Percentiles rank a stretch among this genome's conserved stretches.
phyloP scores from a whole-genome alignment of 2,329 filamentous ascomycete species.

The Neodidymelliopsis sp. region DNA sequence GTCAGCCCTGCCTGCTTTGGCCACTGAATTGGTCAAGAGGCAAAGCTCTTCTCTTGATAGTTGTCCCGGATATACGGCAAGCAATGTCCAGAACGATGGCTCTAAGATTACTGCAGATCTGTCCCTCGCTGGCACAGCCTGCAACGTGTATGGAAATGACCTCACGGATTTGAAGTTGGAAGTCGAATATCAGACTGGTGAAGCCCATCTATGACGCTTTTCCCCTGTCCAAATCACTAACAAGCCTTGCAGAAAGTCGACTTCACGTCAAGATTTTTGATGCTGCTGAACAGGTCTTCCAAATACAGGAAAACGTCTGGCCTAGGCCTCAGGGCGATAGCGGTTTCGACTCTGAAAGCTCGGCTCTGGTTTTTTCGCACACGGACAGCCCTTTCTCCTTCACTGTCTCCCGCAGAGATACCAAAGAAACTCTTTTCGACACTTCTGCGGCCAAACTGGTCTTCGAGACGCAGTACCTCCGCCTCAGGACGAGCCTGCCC shows the following conservation, averaged over 20 bases:
- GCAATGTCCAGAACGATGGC: conserved; percentile 61
- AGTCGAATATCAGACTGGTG: conserved; percentile 68
- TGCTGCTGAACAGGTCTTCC: conserved; percentile 71
- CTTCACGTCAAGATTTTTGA: conserved; percentile 79
- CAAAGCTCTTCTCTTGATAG: conserved; percentile 29
- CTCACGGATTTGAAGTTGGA: conserved; percentile 61
- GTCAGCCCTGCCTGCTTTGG: conserved; percentile 29
- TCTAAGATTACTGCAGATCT: conserved; percentile 72
- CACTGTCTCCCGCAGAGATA: conserved; percentile 64
- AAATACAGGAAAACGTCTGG: conserved; percentile 74
- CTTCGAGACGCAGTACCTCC: conserved; percentile 79
- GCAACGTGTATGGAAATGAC: conserved; percentile 67
- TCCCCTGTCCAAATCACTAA: no score
- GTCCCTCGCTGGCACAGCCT: conserved; percentile 69
- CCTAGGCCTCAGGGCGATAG: conserved; percentile 61
- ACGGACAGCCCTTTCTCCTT: conserved; percentile 71
- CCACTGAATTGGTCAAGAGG: conserved; percentile 24
- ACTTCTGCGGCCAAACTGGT: conserved; percentile 72
- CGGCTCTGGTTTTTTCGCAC: conserved; percentile 64
- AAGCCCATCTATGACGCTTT: no score
- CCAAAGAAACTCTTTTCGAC: conserved; percentile 70
- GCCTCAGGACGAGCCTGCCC: conserved; percentile 73
- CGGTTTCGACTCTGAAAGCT: conserved; percentile 37
- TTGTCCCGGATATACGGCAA: conserved; percentile 74
- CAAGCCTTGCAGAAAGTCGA: conserved; percentile 59